Percentiles rank a stretch among this genome's conserved stretches.
Conservation (phyloP, 768 basidiomycete genomes). For the Collybia mongolica region DNA sequence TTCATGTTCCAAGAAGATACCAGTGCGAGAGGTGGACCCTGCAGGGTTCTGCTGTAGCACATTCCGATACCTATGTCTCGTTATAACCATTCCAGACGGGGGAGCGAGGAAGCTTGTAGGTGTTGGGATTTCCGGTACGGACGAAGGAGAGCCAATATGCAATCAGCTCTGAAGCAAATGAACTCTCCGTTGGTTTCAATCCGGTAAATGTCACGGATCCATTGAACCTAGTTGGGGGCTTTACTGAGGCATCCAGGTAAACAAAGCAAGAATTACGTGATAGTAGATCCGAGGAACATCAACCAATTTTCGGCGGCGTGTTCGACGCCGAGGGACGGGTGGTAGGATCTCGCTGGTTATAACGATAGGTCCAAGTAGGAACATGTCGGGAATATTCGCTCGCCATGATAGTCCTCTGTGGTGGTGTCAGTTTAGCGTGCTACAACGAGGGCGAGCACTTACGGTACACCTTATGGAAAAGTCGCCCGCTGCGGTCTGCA, state of each 20-base stretch:
- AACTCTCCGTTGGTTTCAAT: constrained; percentile 40
- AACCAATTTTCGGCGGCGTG: constrained; percentile 64
- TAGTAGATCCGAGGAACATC: constrained; percentile 53
- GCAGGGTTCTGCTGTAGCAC: constrained; percentile 40
- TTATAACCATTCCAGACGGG: constrained; percentile 48
- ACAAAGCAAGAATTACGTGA: constrained; percentile 40
- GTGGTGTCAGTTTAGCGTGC: neutral
- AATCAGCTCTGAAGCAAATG: constrained; percentile 58
- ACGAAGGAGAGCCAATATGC: constrained; percentile 71
- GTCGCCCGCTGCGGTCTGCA: constrained; percentile 46
- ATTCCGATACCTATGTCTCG: constrained; percentile 31
- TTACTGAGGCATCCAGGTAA: neutral
- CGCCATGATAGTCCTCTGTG: constrained; percentile 41
- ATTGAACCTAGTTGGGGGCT: constrained; percentile 35
- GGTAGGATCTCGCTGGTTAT: constrained; percentile 51
- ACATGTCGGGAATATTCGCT: constrained; percentile 30
- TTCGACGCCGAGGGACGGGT: constrained; percentile 26
- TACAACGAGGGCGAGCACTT: constrained; percentile 18
- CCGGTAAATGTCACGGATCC: constrained; percentile 24
- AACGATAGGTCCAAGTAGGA: constrained; percentile 49
- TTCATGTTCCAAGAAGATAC: constrained; percentile 41
- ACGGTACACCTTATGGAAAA: constrained; percentile 49
- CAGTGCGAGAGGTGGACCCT: constrained; percentile 28
- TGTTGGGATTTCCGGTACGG: constrained; percentile 54
- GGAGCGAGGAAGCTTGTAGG: constrained; percentile 48